Conservation (phyloP, 805 yeast species). For the Saturnispora saitoi region DNA sequence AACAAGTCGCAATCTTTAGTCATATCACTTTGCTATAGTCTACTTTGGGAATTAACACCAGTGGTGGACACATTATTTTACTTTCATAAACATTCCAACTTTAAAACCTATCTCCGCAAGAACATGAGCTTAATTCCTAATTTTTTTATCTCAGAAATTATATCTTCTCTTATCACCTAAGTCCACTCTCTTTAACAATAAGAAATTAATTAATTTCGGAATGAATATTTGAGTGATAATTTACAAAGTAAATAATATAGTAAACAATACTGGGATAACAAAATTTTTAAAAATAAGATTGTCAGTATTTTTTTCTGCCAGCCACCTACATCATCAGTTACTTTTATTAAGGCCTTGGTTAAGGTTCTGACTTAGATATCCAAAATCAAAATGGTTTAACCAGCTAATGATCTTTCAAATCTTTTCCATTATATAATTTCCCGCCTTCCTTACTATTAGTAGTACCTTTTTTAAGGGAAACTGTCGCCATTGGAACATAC, state of each 20-base stretch:
- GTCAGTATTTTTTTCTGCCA: constrained; percentile 11
- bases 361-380: constrained; percentile 48
- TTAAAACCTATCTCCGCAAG: too few relatives aligned
- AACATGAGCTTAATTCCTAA: too few relatives aligned
- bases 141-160: not conserved
- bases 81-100: too few relatives aligned
- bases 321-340: constrained; percentile 26
- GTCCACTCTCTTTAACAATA: too few relatives aligned
- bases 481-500: constrained; percentile 50
- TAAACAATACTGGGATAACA: not conserved
- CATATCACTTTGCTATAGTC: too few relatives aligned
- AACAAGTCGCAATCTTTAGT: too few relatives aligned
- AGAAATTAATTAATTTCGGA: too few relatives aligned
- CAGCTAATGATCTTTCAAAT: constrained; percentile 33
- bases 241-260: too few relatives aligned
- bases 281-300: constrained; percentile 15
- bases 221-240: too few relatives aligned
- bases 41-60: too few relatives aligned
- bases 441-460: constrained; percentile 55
- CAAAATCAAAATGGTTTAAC: constrained; percentile 32
- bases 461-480: constrained; percentile 60
- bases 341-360: constrained; percentile 38
- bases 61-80: too few relatives aligned
- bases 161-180: not conserved
- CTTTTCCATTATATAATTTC: constrained; percentile 60